Conservation (phyloP, 768 basidiomycete species). For the Multifurca ochricompacta region DNA sequence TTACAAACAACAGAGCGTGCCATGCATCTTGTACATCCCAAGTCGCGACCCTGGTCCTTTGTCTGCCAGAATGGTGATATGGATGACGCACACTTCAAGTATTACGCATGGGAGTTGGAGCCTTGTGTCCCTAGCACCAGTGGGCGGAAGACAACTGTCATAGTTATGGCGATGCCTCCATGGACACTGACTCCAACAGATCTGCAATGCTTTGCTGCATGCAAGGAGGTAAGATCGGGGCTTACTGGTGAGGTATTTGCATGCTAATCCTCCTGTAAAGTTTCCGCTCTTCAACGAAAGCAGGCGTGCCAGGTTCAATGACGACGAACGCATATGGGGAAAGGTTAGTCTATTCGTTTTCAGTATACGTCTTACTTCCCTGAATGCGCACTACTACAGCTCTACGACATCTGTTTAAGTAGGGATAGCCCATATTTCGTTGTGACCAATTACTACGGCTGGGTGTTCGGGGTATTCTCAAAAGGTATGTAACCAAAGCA, state of each 20-base stretch:
- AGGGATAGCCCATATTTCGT: constrained; percentile 21
- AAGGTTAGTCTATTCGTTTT: constrained; percentile 5
- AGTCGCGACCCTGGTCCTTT: constrained; percentile 11
- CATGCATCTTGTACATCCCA: constrained; percentile 14
- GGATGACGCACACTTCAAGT: constrained; percentile 9
- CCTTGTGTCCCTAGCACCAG: neutral
- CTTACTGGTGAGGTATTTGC: neutral
- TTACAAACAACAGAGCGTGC: constrained; percentile 14
- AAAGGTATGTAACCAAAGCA: constrained; percentile 1
- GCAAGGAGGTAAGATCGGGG: constrained; percentile 9
- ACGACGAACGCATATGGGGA: constrained; percentile 18
- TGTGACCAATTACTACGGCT: constrained; percentile 23
- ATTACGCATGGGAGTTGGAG: constrained; percentile 14
- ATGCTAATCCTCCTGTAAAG: constrained; percentile 1
- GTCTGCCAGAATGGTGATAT: constrained; percentile 11
- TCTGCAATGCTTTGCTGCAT: constrained; percentile 12
- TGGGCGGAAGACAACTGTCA: constrained; percentile 2
- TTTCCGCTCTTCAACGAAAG: constrained; percentile 10
- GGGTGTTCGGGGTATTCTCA: constrained; percentile 24
- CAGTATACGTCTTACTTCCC: neutral
- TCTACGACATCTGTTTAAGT: constrained; percentile 21
- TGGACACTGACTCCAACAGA: constrained; percentile 16
- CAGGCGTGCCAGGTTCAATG: neutral
- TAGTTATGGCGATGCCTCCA: constrained; percentile 19
- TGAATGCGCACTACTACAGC: constrained; percentile 2